Percentiles rank a stretch among this genome's conserved stretches.
Conservation (phyloP, 2,329 filamentous ascomycete species). For the Colletotrichum tofieldiae region DNA sequence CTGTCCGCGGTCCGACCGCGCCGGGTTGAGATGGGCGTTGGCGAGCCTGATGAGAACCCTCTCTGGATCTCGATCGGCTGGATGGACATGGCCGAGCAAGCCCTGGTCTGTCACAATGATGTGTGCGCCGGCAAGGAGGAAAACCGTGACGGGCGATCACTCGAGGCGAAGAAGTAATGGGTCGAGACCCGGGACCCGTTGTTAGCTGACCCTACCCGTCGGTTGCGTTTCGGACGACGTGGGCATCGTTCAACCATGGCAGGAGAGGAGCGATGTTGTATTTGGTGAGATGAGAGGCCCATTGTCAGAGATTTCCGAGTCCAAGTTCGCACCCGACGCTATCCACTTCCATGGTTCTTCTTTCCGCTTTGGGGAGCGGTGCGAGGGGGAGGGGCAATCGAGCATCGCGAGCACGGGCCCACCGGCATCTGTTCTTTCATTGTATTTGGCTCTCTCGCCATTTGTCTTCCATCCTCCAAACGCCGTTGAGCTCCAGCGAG, state of each 20-base stretch:
- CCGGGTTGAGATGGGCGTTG: slow-evolving; percentile 3
- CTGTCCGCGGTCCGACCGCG: background rate
- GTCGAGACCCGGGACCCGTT: slow-evolving; percentile 6
- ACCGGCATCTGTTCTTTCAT: background rate
- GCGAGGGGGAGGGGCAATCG: background rate
- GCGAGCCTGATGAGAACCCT: background rate
- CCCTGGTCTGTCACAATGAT: background rate
- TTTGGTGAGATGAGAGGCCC: background rate
- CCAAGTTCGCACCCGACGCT: background rate
- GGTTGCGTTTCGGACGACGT: slow-evolving; percentile 1
- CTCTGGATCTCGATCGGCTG: slow-evolving; percentile 20
- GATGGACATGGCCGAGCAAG: background rate
- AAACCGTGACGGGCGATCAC: slow-evolving; percentile 5
- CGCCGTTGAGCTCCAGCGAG: slow-evolving; percentile 17
- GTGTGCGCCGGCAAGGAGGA: background rate
- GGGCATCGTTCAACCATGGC: slow-evolving; percentile 1
- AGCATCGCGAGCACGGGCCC: background rate
- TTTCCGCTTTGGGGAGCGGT: background rate
- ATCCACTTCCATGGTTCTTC: background rate
- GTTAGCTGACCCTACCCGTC: background rate
- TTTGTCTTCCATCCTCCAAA: background rate
- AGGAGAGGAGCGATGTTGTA: slow-evolving; percentile 5
- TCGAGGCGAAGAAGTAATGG: slow-evolving; percentile 17
- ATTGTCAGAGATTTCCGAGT: background rate
- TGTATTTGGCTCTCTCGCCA: background rate